Percentiles rank a stretch among this genome's conserved stretches.
Conservation (phyloP, 2,329 filamentous ascomycete genomes). For the Alternaria sp. region DNA sequence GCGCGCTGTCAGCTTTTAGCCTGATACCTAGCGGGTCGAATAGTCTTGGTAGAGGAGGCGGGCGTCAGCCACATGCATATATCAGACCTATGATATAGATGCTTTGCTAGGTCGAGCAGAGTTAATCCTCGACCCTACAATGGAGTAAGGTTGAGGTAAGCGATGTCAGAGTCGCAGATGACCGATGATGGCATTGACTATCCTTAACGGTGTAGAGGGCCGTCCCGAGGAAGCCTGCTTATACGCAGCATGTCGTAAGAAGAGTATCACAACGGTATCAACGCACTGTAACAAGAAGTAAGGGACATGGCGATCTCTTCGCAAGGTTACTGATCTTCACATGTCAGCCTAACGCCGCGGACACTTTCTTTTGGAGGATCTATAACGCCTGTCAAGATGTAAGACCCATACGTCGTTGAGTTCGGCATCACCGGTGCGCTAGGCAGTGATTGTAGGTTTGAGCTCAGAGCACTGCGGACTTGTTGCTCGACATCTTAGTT, state of each 20-base stretch:
- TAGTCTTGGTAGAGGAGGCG: slow-evolving; percentile 27
- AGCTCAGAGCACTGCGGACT: slow-evolving; percentile 27
- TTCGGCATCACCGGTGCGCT: slow-evolving; percentile 19
- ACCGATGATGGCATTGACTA: slow-evolving; percentile 16
- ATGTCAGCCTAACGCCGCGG: slow-evolving; percentile 14
- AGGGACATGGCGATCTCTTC: slow-evolving; percentile 1
- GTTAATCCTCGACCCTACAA: slow-evolving; percentile 26
- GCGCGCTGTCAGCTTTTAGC: slow-evolving; percentile 32
- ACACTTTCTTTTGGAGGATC: not conserved
- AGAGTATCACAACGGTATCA: slow-evolving; percentile 3
- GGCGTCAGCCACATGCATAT: slow-evolving; percentile 37
- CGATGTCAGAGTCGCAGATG: slow-evolving; percentile 19
- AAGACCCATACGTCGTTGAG: slow-evolving; percentile 14
- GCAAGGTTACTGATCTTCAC: slow-evolving; percentile 1
- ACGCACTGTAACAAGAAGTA: not conserved
- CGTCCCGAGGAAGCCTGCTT: slow-evolving; percentile 42
- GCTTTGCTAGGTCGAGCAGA: slow-evolving; percentile 22
- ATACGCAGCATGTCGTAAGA: slow-evolving; percentile 27
- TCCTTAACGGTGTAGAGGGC: slow-evolving; percentile 33
- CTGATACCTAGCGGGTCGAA: slow-evolving; percentile 31
- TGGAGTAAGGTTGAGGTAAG: slow-evolving; percentile 24
- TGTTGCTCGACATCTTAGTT: slow-evolving; percentile 21
- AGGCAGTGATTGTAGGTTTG: not conserved
- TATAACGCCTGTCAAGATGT: not conserved
- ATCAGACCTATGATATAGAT: slow-evolving; percentile 34